A percentile compares a stretch with the other conserved stretches of the same genome.
These are phyloP conservation scores for Yarrowia divulgata DNA, from an alignment of 805 yeast genomes.

Conservation along the genomic window DNA sequence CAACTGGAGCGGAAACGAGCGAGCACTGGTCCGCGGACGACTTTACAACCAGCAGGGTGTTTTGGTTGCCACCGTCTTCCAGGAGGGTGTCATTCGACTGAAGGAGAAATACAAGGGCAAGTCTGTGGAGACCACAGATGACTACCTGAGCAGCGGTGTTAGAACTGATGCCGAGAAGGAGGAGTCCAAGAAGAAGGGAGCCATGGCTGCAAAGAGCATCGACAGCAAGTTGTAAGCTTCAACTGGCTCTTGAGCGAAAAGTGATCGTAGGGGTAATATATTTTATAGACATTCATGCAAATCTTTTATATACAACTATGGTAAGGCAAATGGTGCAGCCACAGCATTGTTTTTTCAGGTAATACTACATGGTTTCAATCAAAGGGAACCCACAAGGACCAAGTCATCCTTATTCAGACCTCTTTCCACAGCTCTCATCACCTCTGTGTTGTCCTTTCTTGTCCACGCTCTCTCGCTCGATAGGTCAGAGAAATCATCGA, in stretches of 20 bases:
- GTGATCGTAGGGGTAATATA: not conserved
- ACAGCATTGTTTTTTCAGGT: too few species aligned
- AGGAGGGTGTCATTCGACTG: slow-evolving; percentile 63
- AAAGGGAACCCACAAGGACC: not conserved
- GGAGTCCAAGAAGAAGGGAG: slow-evolving; percentile 30
- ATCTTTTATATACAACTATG: too few species aligned
- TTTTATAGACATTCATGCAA: slow-evolving; percentile 9
- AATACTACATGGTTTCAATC: not conserved
- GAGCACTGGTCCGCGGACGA: slow-evolving; percentile 72
- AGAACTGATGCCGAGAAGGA: slow-evolving; percentile 18
- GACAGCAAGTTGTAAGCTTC: slow-evolving; percentile 11
- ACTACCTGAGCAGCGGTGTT: slow-evolving; percentile 12
- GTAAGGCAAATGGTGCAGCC: too few species aligned
- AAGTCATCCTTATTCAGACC: not conserved
- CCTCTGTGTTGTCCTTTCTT: slow-evolving; percentile 6
- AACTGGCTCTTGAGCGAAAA: not conserved
- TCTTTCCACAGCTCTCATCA: not conserved
- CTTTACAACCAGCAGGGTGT: slow-evolving; percentile 88
- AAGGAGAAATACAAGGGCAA: slow-evolving; percentile 38
- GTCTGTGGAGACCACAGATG: slow-evolving; percentile 30
- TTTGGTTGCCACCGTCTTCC: slow-evolving; percentile 84
- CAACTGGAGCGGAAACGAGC: slow-evolving; percentile 59
- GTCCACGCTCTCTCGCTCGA: slow-evolving; percentile 8
- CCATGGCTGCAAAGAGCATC: slow-evolving; percentile 12
- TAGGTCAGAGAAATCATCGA: slow-evolving; percentile 27